Evolutionary conservation across 1,284 basidiomycete genomes (phyloP).

Genomic region (Wallemia ichthyophaga): DNA sequence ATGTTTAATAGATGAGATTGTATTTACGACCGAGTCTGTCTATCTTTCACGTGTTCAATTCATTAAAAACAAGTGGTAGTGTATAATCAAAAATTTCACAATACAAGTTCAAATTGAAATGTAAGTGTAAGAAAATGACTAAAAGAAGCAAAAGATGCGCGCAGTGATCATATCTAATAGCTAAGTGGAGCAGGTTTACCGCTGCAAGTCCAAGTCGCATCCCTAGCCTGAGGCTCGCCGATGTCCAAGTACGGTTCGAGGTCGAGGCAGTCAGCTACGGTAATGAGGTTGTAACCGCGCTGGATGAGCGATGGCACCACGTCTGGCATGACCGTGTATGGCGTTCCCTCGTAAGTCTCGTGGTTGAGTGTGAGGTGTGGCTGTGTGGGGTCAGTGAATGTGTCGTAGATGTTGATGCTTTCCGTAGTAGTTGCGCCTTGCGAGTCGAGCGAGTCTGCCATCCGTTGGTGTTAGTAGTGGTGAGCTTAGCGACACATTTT

Average conservation of each 20-base stretch:
- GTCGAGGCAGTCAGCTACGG: conserved; percentile 2
- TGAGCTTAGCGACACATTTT: background rate
- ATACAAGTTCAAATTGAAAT: too few relatives aligned
- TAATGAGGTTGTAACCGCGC: background rate
- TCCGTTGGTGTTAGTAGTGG: too few relatives aligned
- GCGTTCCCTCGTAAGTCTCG: background rate
- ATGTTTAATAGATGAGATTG: too few relatives aligned
- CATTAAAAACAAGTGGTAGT: too few relatives aligned
- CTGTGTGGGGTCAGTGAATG: background rate
- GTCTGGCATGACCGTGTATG: background rate
- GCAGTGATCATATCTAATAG: too few relatives aligned
- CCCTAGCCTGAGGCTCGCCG: background rate
- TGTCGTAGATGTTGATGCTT: background rate
- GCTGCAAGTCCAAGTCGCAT: conserved; percentile 1
- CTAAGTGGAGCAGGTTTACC: background rate
- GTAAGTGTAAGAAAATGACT: too few relatives aligned
- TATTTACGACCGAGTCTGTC: too few relatives aligned
- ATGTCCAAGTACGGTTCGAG: background rate
- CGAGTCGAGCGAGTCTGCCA: background rate
- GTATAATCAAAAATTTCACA: too few relatives aligned
- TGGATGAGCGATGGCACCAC: background rate
- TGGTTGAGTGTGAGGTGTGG: background rate
- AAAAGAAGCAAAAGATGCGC: too few relatives aligned
- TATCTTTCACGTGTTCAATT: too few relatives aligned
- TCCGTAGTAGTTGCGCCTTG: background rate